Evolutionary conservation across 169 alveolate species (phyloP).

Genomic region (Plasmodium malariae): DNA sequence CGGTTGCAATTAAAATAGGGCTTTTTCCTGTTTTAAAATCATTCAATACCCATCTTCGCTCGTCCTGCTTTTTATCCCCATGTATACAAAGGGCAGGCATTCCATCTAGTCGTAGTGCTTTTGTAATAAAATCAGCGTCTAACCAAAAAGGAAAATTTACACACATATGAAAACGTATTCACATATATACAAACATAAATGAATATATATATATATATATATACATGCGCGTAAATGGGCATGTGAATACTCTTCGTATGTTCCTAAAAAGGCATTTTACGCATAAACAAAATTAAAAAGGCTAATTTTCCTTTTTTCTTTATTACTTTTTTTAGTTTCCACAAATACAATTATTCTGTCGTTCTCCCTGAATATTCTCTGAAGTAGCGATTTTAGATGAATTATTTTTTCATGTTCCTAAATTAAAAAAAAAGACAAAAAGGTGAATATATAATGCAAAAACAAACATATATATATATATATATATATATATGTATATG

Average conservation of each 20-base stretch:
- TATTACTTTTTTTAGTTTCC: slow-evolving; percentile 79
- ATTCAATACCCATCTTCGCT: slow-evolving; percentile 93
- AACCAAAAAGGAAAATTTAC: slow-evolving; percentile 9
- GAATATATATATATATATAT: background rate
- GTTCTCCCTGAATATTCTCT: slow-evolving; percentile 58
- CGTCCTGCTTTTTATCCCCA: slow-evolving; percentile 98
- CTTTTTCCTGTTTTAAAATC: slow-evolving; percentile 96
- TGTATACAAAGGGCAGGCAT: slow-evolving; percentile 96
- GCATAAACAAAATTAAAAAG: background rate
- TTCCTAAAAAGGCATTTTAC: background rate
- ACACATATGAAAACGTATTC: background rate
- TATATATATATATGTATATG: slow-evolving; percentile 4
- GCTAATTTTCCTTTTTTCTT: background rate
- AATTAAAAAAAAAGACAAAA: slow-evolving; percentile 1
- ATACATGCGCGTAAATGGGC: no score
- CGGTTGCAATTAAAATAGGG: slow-evolving; percentile 99
- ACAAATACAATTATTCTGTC: slow-evolving; percentile 78
- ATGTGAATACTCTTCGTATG: background rate
- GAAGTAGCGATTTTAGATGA: slow-evolving; percentile 40
- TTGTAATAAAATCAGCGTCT: slow-evolving; percentile 90
- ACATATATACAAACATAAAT: no score
- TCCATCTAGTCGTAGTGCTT: slow-evolving; percentile 93
- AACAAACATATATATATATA: slow-evolving; percentile 10
- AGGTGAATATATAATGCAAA: background rate
- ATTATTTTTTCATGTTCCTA: slow-evolving; percentile 75